A percentile compares a stretch with the other conserved stretches of the same genome.
These are phyloP conservation scores for Suillus plorans DNA, from an alignment of 768 basidiomycete species.

Conservation along the genomic window DNA sequence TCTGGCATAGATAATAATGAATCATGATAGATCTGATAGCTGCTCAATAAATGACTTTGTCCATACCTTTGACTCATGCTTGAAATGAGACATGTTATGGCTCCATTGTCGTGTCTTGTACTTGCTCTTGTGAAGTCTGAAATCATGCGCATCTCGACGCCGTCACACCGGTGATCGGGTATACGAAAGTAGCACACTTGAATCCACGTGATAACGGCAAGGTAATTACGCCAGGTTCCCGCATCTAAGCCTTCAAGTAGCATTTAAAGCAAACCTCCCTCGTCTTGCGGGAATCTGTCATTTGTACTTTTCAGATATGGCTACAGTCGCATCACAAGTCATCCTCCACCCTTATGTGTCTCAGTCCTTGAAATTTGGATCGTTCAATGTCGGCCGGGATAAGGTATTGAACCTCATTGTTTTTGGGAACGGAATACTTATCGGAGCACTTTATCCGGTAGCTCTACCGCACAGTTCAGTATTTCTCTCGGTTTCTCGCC, in stretches of 20 bases:
- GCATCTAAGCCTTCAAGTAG: background rate
- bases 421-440: background rate
- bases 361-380: slow-evolving; percentile 70
- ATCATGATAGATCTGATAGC: background rate
- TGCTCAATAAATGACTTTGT: no score
- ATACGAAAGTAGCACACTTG: slow-evolving; percentile 7
- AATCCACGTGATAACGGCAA: slow-evolving; percentile 29
- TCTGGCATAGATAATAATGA: background rate
- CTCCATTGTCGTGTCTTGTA: background rate
- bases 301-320: slow-evolving; percentile 19
- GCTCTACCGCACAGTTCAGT: slow-evolving; percentile 91
- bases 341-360: slow-evolving; percentile 84
- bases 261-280: slow-evolving; percentile 9
- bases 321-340: slow-evolving; percentile 63
- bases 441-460: slow-evolving; percentile 29
- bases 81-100: background rate
- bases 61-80: background rate
- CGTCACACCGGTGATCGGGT: slow-evolving; percentile 4
- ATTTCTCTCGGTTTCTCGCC: slow-evolving; percentile 84
- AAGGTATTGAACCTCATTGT: slow-evolving; percentile 53
- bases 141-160: background rate
- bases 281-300: slow-evolving; percentile 13
- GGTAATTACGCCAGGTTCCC: slow-evolving; percentile 11
- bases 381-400: slow-evolving; percentile 86
- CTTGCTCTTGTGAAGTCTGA: slow-evolving; percentile 2